Evolutionary conservation across 306 rosid genomes (phyloP), one percentile per base, ranked within the genome.

Genomic region (Cucumis melo): DNA sequence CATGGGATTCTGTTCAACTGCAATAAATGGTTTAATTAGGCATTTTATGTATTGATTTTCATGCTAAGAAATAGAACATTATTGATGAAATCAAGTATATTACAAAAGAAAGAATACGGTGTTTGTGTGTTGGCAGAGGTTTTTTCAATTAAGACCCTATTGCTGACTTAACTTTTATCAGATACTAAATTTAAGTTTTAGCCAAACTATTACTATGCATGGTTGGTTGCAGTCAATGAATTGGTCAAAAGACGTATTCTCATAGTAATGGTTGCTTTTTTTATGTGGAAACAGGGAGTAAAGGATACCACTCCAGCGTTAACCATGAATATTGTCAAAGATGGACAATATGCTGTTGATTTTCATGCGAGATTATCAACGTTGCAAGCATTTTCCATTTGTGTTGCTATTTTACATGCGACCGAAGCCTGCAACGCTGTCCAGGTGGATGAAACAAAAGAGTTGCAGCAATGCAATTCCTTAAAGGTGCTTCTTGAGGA

Each of bases 341-440:
- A 87, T 73, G 96, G 99, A 76, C 87, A 84, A 32, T 95, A 89
- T 83, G 75, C 89, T 10, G 93, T 95, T 67, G 92, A 90, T 88
- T 95, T 95, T 81, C 99, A 92, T 75, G 99, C 97, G 8, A 89
- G 83, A 23, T 81, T 95, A 79, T 92, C 97, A 20, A 79, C 98
- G 15, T 68, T 95, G 54, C 99, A 92, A 86, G 96, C 99, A 58
- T 95, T 95, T 89, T 89, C 98, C 65, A 86, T 88, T 27, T 89
- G 97, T 77, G 88, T 95, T 78, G 88, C 99, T 53, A 81, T 92
- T 83, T 82, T 92, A 81, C 98, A 92, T 41, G 91, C 96, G 62
- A 83, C 89, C 19, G 93, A 88, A 62, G 76, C 87, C 76, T 78
- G 76, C 34, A 62, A 77, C 7, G 56, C 81, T 29, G 58, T 78